phyloP scores from a whole-genome alignment of 345 rosid species.

The Citrus australasica region DNA sequence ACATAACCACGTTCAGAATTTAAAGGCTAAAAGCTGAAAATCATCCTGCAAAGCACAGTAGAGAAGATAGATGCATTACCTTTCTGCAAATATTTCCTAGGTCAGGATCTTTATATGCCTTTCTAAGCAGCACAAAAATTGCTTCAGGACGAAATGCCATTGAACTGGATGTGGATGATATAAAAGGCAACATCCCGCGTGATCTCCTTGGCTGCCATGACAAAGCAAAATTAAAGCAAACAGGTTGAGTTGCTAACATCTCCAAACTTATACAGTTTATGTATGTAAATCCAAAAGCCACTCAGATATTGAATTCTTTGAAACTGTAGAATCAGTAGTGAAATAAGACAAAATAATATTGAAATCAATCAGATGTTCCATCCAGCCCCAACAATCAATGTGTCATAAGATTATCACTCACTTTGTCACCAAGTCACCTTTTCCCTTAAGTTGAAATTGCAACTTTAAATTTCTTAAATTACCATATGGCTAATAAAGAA shows the following conservation, averaged over 20 bases:
- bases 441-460: neutral
- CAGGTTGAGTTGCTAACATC: neutral
- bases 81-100: slow-evolving; percentile 56
- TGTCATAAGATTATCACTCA: neutral
- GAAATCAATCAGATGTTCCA: neutral
- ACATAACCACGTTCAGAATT: slow-evolving; percentile 14
- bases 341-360: neutral
- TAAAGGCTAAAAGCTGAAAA: slow-evolving; percentile 1
- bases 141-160: slow-evolving; percentile 62
- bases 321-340: neutral
- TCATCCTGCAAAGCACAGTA: slow-evolving; percentile 14
- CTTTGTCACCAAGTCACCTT: neutral
- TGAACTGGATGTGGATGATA: slow-evolving; percentile 43
- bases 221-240: slow-evolving; percentile 9
- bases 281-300: neutral
- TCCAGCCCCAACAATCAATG: neutral
- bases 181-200: slow-evolving; percentile 42
- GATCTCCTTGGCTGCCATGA: slow-evolving; percentile 62
- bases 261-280: neutral
- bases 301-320: neutral
- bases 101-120: slow-evolving; percentile 63
- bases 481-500: neutral
- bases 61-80: slow-evolving; percentile 35
- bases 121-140: slow-evolving; percentile 57
- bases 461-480: neutral